Conservation (phyloP, 345 rosid species). For the Brassica cretica region DNA sequence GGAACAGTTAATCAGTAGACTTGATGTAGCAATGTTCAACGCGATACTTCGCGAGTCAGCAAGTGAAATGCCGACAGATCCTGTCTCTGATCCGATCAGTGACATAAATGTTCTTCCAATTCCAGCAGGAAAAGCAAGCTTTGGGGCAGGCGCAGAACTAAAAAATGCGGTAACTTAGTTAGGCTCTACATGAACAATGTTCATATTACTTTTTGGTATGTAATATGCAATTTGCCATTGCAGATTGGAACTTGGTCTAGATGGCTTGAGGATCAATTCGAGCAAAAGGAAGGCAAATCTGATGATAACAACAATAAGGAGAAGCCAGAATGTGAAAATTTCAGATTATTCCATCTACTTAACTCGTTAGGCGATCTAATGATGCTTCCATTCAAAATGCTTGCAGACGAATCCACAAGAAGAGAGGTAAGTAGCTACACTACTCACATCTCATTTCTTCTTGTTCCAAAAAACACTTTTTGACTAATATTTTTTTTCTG, state of each 20-base stretch:
- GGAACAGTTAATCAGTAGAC: constrained; percentile 85
- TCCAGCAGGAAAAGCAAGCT: constrained; percentile 84
- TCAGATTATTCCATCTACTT: constrained; percentile 74
- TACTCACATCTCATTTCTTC: not conserved
- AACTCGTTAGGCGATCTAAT: constrained; percentile 87
- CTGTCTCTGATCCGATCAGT: constrained; percentile 87
- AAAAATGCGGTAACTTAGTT: constrained; percentile 74
- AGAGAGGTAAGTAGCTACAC: constrained; percentile 54
- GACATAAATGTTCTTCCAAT: constrained; percentile 89
- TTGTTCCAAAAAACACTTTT: constrained; percentile 6
- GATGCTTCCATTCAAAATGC: constrained; percentile 97
- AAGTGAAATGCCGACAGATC: constrained; percentile 96
- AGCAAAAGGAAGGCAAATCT: constrained; percentile 55
- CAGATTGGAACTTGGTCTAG: constrained; percentile 94
- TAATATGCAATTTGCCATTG: constrained; percentile 7
- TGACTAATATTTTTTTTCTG: constrained; percentile 16
- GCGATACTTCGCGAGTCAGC: constrained; percentile 94
- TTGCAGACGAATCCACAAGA: constrained; percentile 66
- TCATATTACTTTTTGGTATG: constrained; percentile 5
- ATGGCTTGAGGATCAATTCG: constrained; percentile 91
- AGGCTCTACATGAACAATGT: constrained; percentile 7
- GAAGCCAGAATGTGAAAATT: constrained; percentile 45
- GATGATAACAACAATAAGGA: constrained; percentile 24
- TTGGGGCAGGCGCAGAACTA: constrained; percentile 86
- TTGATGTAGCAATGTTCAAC: constrained; percentile 97